Base-by-base conservation (phyloP, 495 filamentous ascomycete genomes). In the Chaetomium cochliodes region DNA sequence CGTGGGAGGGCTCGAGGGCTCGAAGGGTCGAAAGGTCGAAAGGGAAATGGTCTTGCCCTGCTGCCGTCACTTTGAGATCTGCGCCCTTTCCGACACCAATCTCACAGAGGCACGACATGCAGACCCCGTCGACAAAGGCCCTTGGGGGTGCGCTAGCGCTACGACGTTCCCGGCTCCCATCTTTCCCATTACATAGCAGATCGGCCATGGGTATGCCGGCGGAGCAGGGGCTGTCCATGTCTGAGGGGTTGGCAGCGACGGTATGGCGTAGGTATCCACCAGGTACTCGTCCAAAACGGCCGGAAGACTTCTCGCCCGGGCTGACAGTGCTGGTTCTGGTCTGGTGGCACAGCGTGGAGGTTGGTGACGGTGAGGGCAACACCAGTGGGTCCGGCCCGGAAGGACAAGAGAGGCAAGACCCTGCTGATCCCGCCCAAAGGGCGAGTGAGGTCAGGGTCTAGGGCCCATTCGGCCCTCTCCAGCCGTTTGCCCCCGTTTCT, bases 181-280 rank as follows among this genome's bases (percentile, higher is more conserved):
- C 25, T 44, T 55, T 65, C 67, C 62, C 65, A 46, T 70, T 70
- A 64, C 60, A 58, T 67, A 60, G 66, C 52, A 59, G 77, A 78
- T 79, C 75, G 73, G 62, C 77, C 67, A 66, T 50, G 46, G 63
- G 65, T 67, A 58, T 63, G 54, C 75, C 61, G 67, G 73, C 68
- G 30, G 71, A 69, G 73, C 69, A 69, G 33, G 62, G 68, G 58
- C 16, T 56, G 71, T 65, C 72, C 68, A 56, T 72, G 71, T 56
- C 69, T 53, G 56, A 68, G 68, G 65, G 63, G 67, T 20, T 47
- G 46, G 51, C 54, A 53, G 53, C 50, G 33, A 52, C 60, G 58
- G 41, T 50, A 20, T 50, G 46, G 46, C 46, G 62, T 59, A 22
- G n/a, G 30, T 42, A 18, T 42, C 46, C 46, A n/a, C 46, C 20